These are phyloP conservation scores for Calocera viscosa DNA, from an alignment of 768 basidiomycete genomes.

Conservation along the genomic window DNA sequence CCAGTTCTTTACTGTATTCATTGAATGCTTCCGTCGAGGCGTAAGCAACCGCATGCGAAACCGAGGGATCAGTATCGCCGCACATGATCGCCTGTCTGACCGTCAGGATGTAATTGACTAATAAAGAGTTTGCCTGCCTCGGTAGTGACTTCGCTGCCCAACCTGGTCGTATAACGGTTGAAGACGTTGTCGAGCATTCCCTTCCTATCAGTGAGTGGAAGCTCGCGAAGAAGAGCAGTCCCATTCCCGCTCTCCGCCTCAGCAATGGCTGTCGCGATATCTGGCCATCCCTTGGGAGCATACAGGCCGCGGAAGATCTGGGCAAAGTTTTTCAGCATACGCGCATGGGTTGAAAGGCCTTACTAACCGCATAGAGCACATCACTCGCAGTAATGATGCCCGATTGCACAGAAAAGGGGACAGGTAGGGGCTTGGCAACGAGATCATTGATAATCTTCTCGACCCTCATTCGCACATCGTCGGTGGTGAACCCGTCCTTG, in stretches of 20 bases:
- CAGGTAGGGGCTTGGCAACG: not conserved
- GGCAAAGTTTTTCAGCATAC: not conserved
- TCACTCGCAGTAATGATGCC: not conserved
- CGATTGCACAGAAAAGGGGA: not conserved
- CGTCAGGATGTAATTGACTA: too few relatives aligned
- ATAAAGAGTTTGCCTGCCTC: too few relatives aligned
- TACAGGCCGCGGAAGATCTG: not conserved
- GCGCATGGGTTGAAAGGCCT: not conserved
- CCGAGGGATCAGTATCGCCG: not conserved
- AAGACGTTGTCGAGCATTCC: too few relatives aligned
- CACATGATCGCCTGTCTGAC: not conserved
- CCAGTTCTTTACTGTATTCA: not conserved
- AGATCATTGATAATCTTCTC: not conserved
- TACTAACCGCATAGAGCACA: not conserved
- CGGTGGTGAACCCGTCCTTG: not conserved
- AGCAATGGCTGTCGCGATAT: too few relatives aligned
- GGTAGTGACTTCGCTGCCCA: not conserved
- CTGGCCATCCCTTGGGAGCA: too few relatives aligned
- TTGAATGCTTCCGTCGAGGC: not conserved
- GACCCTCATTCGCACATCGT: not conserved
- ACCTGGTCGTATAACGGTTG: not conserved
- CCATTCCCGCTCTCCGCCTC: too few relatives aligned
- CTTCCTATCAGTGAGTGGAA: too few relatives aligned
- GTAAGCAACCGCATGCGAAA: not conserved
- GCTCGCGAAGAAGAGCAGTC: too few relatives aligned